A percentile compares a stretch with the other conserved stretches of the same genome.
Conservation (phyloP, 169 alveolate genomes). For the Eimeria mitis region DNA sequence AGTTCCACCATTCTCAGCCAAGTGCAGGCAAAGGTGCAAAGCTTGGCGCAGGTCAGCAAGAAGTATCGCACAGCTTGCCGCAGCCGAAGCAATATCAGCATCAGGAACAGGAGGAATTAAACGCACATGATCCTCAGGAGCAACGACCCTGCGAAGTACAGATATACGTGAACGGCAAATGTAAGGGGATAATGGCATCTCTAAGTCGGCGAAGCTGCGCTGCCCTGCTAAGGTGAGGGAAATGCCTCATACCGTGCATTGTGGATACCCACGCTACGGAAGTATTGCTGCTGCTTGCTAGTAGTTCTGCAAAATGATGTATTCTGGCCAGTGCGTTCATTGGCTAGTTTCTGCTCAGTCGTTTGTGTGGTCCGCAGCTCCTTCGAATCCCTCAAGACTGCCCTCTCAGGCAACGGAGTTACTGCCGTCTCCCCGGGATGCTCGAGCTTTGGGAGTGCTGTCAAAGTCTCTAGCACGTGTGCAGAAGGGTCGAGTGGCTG, state of each 20-base stretch:
- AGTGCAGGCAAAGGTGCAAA: background rate
- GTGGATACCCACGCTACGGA: background rate
- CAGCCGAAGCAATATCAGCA: background rate
- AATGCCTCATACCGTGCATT: background rate
- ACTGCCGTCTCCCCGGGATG: background rate
- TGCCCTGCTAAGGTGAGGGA: slow-evolving; percentile 46
- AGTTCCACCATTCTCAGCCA: background rate
- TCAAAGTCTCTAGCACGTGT: background rate
- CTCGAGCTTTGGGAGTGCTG: background rate
- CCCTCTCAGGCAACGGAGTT: background rate
- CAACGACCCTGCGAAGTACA: slow-evolving; percentile 39
- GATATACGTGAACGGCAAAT: slow-evolving; percentile 13
- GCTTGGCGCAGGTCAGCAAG: slow-evolving; percentile 8
- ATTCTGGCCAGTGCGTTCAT: background rate
- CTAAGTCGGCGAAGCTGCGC: slow-evolving; percentile 45
- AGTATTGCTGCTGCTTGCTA: background rate
- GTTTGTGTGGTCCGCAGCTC: slow-evolving; percentile 19
- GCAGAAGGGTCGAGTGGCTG: background rate
- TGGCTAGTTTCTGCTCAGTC: background rate
- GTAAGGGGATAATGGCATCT: background rate
- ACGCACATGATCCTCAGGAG: background rate
- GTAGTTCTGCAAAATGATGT: background rate
- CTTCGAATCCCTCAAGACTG: background rate
- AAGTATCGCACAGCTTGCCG: background rate
- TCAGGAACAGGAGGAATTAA: background rate